Percentiles rank a stretch among this genome's conserved stretches.
Conservation (phyloP, 108 stramenopile genomes). For the Discostella stelligeroides region DNA sequence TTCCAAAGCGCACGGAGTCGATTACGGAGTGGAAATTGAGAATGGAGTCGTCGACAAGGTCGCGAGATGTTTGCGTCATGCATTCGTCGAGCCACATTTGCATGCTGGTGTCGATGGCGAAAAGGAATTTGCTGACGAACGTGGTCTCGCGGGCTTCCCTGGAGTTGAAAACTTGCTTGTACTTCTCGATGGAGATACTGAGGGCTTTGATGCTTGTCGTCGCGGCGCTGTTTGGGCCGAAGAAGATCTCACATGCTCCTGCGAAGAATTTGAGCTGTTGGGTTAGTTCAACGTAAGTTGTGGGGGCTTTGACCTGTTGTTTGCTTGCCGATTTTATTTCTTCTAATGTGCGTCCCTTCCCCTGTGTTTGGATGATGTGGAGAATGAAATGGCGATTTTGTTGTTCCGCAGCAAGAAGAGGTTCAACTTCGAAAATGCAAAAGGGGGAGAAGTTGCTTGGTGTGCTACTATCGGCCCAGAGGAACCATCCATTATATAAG, state of each 20-base stretch:
- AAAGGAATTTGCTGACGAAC: background rate
- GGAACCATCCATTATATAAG: background rate
- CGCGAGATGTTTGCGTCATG: background rate
- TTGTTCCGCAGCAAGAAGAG: background rate
- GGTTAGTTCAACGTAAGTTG: background rate
- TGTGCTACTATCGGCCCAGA: background rate
- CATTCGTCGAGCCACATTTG: background rate
- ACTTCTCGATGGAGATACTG: no score
- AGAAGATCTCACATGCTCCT: background rate
- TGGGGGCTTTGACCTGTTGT: background rate
- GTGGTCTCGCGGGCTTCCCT: background rate
- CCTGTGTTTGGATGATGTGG: background rate
- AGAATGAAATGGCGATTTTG: background rate
- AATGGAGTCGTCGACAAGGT: background rate
- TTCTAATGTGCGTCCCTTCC: background rate
- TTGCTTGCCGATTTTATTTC: background rate
- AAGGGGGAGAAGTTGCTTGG: conserved; percentile 1
- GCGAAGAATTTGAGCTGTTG: background rate
- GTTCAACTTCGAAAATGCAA: background rate
- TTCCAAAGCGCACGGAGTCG: background rate
- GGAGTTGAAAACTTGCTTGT: no score
- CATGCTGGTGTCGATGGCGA: background rate
- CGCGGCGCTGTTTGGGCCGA: background rate
- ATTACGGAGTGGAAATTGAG: background rate
- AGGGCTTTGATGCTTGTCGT: no score